phyloP scores from a whole-genome alignment of 805 yeast species.

The Spathaspora gorwiae region DNA sequence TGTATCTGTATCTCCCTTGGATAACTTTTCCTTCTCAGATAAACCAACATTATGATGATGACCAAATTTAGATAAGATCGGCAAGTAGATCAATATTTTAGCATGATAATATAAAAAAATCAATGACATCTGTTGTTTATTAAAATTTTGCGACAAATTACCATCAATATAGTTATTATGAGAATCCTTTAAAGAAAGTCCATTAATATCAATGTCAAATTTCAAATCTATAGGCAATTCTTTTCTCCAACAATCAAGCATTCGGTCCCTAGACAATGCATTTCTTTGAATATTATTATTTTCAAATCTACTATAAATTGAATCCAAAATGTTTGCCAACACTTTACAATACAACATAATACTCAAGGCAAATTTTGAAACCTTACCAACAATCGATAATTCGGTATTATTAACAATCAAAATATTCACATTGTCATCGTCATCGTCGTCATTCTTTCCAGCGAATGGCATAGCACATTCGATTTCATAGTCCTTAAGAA shows the following conservation, averaged over 20 bases:
- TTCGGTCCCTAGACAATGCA: slow-evolving; percentile 48
- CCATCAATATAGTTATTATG: slow-evolving; percentile 9
- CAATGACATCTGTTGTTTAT: slow-evolving; percentile 49
- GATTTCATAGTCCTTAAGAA: slow-evolving; percentile 74
- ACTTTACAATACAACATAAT: slow-evolving; percentile 68
- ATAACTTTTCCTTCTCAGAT: slow-evolving; percentile 30
- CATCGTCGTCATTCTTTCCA: slow-evolving; percentile 36
- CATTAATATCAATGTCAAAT: slow-evolving; percentile 62
- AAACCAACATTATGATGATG: slow-evolving; percentile 39
- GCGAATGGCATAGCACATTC: slow-evolving; percentile 81
- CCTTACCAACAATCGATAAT: slow-evolving; percentile 66
- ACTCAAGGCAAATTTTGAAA: slow-evolving; percentile 56
- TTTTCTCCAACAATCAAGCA: slow-evolving; percentile 74
- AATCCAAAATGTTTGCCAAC: slow-evolving; percentile 67
- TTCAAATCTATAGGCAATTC: slow-evolving; percentile 58
- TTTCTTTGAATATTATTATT: slow-evolving; percentile 20
- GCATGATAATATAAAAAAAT: slow-evolving; percentile 43
- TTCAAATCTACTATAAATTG: slow-evolving; percentile 60
- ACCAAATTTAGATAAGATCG: slow-evolving; percentile 38
- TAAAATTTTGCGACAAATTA: slow-evolving; percentile 21
- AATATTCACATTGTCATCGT: slow-evolving; percentile 45
- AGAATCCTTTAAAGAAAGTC: slow-evolving; percentile 34
- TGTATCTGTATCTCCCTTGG: slow-evolving; percentile 33
- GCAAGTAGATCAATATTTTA: slow-evolving; percentile 37
- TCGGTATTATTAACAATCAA: slow-evolving; percentile 56